Evolutionary conservation across 208 protist genomes (phyloP), one percentile per base, ranked within the genome.

Genomic region (Leishmania martiniquensis): DNA sequence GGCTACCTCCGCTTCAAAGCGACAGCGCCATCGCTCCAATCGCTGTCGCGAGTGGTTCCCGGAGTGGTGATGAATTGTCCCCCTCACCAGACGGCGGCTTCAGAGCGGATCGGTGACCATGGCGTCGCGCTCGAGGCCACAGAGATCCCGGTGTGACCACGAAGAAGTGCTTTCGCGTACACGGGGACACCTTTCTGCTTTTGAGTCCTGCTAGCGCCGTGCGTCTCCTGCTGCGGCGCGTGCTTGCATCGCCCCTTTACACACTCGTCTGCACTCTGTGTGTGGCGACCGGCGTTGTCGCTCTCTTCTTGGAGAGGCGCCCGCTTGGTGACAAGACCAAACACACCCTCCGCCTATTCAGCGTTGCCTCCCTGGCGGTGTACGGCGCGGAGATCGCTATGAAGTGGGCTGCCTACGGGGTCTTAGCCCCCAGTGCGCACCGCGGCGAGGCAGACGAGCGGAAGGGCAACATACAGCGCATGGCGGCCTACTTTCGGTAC

Each of bases 381-480:
- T 92, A 92, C n/a, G 76, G 70, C 13, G 25, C 72, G 22, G 91
- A 95, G 57, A 91, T 93, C 86, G 20, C 88, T 32, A 5, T 91
- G 57, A 90, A 92, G 81, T 88, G 87, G 66, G 4, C 89, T 5
- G 86, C 85, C 4, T 88, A 88, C 51, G 91, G 91, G 4, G 34
- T 87, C 1, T 42, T 90, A 37, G 44, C 39, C 7, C 62, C 39
- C 0, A 54, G 68, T 10, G 55, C 20, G 20, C 3, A 4, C 51
- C 44, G 4, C 70, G 32, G 37, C 57, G 60, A 78, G 42, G 66
- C 12, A 29, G 0, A n/a, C 29, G 67, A 75, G 22, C n/a, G 45
- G 1, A 54, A 75, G 4, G 66, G 52, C 34, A 12, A 34, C 37
- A 32, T 20, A 63, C 63, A 37, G 32, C 17, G 20, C 22, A 71